Evolutionary conservation across 2,329 filamentous ascomycete species (phyloP).

Genomic region (Fusarium sarcochroum): DNA sequence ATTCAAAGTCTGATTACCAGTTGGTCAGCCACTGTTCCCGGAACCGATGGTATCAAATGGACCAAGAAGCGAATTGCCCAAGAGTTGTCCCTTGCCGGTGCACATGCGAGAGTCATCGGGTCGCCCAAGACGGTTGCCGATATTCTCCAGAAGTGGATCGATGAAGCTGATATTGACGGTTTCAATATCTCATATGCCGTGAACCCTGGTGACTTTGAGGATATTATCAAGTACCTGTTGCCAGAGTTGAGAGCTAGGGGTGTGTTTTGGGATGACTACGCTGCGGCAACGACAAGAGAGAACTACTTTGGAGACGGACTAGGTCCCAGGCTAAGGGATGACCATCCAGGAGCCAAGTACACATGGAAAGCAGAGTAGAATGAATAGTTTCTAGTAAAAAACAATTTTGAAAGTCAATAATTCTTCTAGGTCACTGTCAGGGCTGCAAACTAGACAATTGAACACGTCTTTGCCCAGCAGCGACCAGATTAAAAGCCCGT

Average conservation of each 20-base stretch:
- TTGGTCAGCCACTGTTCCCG: neutral
- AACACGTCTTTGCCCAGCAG: no score
- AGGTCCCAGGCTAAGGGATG: neutral
- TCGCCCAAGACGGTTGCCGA: slow-evolving; percentile 36
- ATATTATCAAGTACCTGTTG: slow-evolving; percentile 27
- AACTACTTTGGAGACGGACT: slow-evolving; percentile 9
- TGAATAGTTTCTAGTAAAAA: no score
- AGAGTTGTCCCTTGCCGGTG: slow-evolving; percentile 65
- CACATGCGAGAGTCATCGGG: slow-evolving; percentile 27
- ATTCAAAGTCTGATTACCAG: neutral
- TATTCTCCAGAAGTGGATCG: slow-evolving; percentile 31
- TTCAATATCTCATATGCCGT: slow-evolving; percentile 38
- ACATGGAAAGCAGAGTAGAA: slow-evolving; percentile 9
- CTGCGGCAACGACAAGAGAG: slow-evolving; percentile 12
- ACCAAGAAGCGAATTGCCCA: slow-evolving; percentile 40
- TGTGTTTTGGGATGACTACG: slow-evolving; percentile 12
- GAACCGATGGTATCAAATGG: neutral
- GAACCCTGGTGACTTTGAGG: slow-evolving; percentile 27
- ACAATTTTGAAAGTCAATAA: no score
- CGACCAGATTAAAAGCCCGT: no score
- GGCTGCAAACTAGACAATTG: no score
- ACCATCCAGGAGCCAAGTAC: slow-evolving; percentile 18
- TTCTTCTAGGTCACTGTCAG: no score
- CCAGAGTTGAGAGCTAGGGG: slow-evolving; percentile 21
- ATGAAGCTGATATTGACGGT: slow-evolving; percentile 27